A percentile compares a stretch with the other conserved stretches of the same genome.
Conservation (phyloP, 768 basidiomycete genomes). For the Tulasnella sp. region DNA sequence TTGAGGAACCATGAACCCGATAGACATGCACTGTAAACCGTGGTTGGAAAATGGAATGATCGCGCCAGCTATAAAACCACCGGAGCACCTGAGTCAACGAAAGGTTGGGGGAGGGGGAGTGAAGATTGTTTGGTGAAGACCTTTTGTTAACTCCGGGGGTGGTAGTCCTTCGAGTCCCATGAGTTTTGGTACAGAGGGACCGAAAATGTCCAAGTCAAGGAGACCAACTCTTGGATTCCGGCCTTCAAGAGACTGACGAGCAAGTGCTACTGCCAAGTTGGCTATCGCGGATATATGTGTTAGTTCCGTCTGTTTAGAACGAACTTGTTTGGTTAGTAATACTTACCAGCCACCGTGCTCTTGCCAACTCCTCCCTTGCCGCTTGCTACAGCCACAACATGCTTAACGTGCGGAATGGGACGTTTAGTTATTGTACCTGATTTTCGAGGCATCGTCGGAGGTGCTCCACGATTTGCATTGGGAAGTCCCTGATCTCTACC, state of each 20-base stretch:
- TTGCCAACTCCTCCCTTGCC: slow-evolving; percentile 98
- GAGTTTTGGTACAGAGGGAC: slow-evolving; percentile 89
- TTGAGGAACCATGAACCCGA: slow-evolving; percentile 83
- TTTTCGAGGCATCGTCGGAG: slow-evolving; percentile 50
- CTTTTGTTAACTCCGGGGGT: slow-evolving; percentile 74
- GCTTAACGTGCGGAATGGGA: slow-evolving; percentile 38
- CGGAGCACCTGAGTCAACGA: neutral
- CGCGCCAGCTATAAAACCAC: slow-evolving; percentile 61
- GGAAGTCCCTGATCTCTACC: slow-evolving; percentile 47
- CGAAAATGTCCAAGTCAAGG: slow-evolving; percentile 94
- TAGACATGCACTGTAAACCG: slow-evolving; percentile 92
- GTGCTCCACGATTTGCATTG: slow-evolving; percentile 42
- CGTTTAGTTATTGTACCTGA: slow-evolving; percentile 47
- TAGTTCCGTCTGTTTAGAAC: neutral
- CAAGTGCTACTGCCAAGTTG: slow-evolving; percentile 79
- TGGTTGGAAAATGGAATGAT: slow-evolving; percentile 85
- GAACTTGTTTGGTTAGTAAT: slow-evolving; percentile 11
- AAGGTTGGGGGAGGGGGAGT: neutral
- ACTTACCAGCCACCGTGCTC: slow-evolving; percentile 84
- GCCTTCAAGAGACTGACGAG: slow-evolving; percentile 43
- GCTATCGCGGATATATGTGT: slow-evolving; percentile 45
- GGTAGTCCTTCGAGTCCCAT: slow-evolving; percentile 82
- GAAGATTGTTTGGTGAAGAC: slow-evolving; percentile 46
- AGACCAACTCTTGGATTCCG: slow-evolving; percentile 70
- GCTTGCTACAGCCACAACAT: slow-evolving; percentile 41